Conservation (phyloP, 495 filamentous ascomycete species). For the Gamarada debralockiae region DNA sequence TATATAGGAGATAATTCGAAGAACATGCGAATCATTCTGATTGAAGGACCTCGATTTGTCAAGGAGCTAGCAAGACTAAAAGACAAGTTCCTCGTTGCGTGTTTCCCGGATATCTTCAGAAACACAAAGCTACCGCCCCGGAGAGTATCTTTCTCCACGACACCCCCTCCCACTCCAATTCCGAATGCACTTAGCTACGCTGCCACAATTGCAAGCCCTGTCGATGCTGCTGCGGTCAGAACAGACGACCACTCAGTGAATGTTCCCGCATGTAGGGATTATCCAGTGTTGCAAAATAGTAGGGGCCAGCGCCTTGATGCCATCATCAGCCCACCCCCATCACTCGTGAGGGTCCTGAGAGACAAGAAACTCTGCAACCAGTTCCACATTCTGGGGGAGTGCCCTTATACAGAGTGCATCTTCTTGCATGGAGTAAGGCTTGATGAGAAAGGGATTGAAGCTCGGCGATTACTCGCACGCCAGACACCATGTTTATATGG, state of each 20-base stretch:
- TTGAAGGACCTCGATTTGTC: background rate
- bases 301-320: conserved; percentile 3
- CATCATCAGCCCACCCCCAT: background rate
- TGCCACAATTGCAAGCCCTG: background rate
- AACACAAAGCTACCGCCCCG: background rate
- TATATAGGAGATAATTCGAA: background rate
- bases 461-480: conserved; percentile 2
- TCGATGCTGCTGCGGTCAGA: background rate
- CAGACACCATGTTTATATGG: conserved; percentile 1
- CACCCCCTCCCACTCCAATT: background rate
- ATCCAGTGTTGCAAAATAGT: background rate
- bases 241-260: background rate
- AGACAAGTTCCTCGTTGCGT: background rate
- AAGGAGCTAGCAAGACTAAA: background rate
- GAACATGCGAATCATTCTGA: background rate
- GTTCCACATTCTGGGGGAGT: background rate
- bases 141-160: background rate
- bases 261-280: background rate
- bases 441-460: background rate
- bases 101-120: background rate
- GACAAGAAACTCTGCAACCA: background rate
- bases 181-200: background rate
- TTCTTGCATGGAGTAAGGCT: background rate
- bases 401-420: background rate
- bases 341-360: background rate